phyloP scores from a whole-genome alignment of 1,139 yeast genomes.

The Torulaspora globosa region DNA sequence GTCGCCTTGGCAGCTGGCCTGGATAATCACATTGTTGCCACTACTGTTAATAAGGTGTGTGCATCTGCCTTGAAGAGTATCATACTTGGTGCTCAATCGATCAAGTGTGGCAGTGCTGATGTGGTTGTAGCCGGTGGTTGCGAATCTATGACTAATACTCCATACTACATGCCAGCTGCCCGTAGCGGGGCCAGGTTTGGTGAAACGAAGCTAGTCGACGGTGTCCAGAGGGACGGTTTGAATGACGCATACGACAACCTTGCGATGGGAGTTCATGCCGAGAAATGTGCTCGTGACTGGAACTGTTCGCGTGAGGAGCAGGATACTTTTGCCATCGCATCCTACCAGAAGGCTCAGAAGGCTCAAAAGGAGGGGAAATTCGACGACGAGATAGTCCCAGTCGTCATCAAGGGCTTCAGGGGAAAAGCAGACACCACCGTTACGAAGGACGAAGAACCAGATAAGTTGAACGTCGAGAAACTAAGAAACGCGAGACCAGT shows the following conservation, averaged over 20 bases:
- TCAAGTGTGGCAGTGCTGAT: slow-evolving; percentile 84
- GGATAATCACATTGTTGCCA: slow-evolving; percentile 70
- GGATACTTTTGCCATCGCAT: slow-evolving; percentile 63
- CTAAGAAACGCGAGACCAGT: slow-evolving; percentile 83
- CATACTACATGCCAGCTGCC: slow-evolving; percentile 84
- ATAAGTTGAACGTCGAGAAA: slow-evolving; percentile 69
- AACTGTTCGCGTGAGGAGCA: slow-evolving; percentile 62
- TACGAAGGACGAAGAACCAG: slow-evolving; percentile 64
- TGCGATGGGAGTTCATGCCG: slow-evolving; percentile 97
- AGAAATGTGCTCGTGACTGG: slow-evolving; percentile 83
- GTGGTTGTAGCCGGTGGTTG: slow-evolving; percentile 96
- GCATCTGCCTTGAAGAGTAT: slow-evolving; percentile 94
- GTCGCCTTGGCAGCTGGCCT: slow-evolving; percentile 91
- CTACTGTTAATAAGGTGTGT: slow-evolving; percentile 94
- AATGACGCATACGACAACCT: slow-evolving; percentile 80
- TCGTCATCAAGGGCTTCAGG: slow-evolving; percentile 82
- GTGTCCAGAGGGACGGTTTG: slow-evolving; percentile 86
- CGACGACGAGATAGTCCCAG: slow-evolving; percentile 72
- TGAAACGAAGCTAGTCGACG: slow-evolving; percentile 72
- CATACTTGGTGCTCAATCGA: slow-evolving; percentile 85
- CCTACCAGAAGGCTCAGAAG: slow-evolving; percentile 72
- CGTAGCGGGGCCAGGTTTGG: slow-evolving; percentile 91
- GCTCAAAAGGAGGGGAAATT: slow-evolving; percentile 82
- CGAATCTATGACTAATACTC: slow-evolving; percentile 94
- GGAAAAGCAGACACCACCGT: slow-evolving; percentile 85